A percentile compares a stretch with the other conserved stretches of the same genome.
These are phyloP conservation scores for Pecoramyces ruminantium DNA, from an alignment of 192 early-diverging fungal genomes.

Conservation along the genomic window DNA sequence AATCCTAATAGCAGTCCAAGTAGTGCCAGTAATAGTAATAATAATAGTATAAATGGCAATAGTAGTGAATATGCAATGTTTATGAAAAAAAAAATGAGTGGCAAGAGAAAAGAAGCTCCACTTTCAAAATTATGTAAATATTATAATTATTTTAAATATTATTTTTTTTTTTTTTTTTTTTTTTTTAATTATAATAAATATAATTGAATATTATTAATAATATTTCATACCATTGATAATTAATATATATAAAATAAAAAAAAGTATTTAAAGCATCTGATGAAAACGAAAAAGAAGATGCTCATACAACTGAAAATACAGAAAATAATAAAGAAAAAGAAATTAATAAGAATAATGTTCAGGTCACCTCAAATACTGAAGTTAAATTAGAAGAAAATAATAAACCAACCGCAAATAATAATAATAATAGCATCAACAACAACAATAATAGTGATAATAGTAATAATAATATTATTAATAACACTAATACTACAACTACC, in stretches of 20 bases:
- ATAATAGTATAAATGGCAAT: not conserved
- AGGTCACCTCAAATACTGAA: not conserved
- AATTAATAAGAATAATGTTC: not conserved
- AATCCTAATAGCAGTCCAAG: too few relatives aligned
- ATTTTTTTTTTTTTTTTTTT: too few relatives aligned
- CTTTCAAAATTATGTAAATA: not conserved
- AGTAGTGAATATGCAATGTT: not conserved
- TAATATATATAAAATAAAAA: not conserved
- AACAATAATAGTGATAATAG: too few relatives aligned
- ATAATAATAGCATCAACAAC: not conserved
- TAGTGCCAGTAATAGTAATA: not conserved
- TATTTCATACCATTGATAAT: too few relatives aligned
- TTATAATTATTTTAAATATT: not conserved
- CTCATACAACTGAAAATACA: not conserved
- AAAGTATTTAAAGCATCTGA: not conserved
- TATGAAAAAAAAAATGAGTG: not conserved
- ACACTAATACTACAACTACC: too few relatives aligned
- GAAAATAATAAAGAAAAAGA: not conserved
- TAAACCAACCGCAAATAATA: not conserved
- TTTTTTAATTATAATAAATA: too few relatives aligned
- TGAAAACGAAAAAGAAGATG: not conserved
- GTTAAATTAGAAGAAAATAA: not conserved
- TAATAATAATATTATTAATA: too few relatives aligned
- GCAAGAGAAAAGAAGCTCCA: not conserved
- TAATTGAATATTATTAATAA: too few relatives aligned